Conservation (phyloP, 495 filamentous ascomycete genomes). For the Aspergillus homomorphus region DNA sequence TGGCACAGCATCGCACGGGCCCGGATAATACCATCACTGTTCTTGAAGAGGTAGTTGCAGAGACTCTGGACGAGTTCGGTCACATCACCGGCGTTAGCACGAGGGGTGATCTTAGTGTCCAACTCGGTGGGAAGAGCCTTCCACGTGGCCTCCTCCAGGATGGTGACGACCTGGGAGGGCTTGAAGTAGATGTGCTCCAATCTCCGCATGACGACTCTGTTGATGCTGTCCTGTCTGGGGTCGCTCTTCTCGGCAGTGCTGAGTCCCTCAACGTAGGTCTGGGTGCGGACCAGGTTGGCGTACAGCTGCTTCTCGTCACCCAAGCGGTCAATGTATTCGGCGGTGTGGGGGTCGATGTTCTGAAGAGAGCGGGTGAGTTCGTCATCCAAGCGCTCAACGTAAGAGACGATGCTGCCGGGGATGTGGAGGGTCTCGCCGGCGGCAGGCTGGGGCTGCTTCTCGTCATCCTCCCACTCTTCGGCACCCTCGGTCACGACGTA, state of each 20-base stretch:
- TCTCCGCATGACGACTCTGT: slow-evolving; percentile 88
- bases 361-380: slow-evolving; percentile 95
- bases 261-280: slow-evolving; percentile 83
- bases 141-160: slow-evolving; percentile 89
- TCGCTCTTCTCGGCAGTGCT: slow-evolving; percentile 68
- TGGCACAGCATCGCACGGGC: slow-evolving; percentile 97
- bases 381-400: slow-evolving; percentile 92
- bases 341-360: slow-evolving; percentile 96
- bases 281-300: slow-evolving; percentile 78
- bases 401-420: slow-evolving; percentile 90
- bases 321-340: slow-evolving; percentile 94
- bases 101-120: slow-evolving; percentile 78
- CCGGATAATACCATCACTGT: slow-evolving; percentile 92
- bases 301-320: slow-evolving; percentile 91
- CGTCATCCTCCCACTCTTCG: slow-evolving; percentile 99
- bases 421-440: slow-evolving; percentile 77
- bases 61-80: slow-evolving; percentile 76
- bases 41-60: slow-evolving; percentile 88
- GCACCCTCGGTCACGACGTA: slow-evolving; percentile 84
- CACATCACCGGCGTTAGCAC: slow-evolving; percentile 59
- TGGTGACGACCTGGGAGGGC: slow-evolving; percentile 88
- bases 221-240: slow-evolving; percentile 73
- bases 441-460: slow-evolving; percentile 74
- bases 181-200: slow-evolving; percentile 99
- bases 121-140: slow-evolving; percentile 69